A percentile compares a stretch with the other conserved stretches of the same genome.
These are phyloP conservation scores for Xylaria sp. DNA, from an alignment of 2,329 filamentous ascomycete species.

Conservation along the genomic window DNA sequence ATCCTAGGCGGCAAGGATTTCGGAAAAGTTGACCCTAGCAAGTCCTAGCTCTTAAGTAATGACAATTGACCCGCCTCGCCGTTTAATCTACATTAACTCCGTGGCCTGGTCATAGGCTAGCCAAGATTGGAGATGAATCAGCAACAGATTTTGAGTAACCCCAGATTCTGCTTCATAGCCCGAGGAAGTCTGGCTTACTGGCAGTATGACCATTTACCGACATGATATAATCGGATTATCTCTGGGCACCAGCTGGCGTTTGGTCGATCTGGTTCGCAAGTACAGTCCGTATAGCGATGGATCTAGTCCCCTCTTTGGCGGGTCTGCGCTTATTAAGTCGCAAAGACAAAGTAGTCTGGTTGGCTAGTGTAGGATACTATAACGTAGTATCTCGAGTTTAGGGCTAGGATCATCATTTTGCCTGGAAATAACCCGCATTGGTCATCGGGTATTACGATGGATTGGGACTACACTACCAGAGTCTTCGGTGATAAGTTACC, in stretches of 20 bases:
- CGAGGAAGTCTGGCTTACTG: background rate
- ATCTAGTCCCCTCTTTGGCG: conserved; percentile 10
- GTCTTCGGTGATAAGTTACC: conserved; percentile 24
- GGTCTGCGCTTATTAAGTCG: conserved; percentile 21
- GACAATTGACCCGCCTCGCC: background rate
- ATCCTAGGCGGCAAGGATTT: conserved; percentile 51
- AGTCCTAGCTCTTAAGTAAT: background rate
- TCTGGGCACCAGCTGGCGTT: background rate
- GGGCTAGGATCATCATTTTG: conserved; percentile 37
- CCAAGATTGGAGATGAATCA: background rate
- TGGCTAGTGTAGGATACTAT: background rate
- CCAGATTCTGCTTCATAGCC: background rate
- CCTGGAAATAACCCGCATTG: conserved; percentile 26
- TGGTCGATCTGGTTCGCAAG: background rate
- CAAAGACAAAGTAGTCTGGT: background rate
- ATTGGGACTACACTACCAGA: background rate
- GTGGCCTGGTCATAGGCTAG: background rate
- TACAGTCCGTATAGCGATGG: background rate
- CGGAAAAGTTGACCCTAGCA: conserved; percentile 9
- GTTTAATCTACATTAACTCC: background rate
- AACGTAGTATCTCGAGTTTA: conserved; percentile 12
- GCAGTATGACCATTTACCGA: background rate
- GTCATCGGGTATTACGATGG: conserved; percentile 24
- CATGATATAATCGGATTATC: background rate
- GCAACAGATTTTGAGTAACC: background rate